Base-by-base conservation (phyloP, 768 basidiomycete species). In the Auriscalpium orientale region DNA sequence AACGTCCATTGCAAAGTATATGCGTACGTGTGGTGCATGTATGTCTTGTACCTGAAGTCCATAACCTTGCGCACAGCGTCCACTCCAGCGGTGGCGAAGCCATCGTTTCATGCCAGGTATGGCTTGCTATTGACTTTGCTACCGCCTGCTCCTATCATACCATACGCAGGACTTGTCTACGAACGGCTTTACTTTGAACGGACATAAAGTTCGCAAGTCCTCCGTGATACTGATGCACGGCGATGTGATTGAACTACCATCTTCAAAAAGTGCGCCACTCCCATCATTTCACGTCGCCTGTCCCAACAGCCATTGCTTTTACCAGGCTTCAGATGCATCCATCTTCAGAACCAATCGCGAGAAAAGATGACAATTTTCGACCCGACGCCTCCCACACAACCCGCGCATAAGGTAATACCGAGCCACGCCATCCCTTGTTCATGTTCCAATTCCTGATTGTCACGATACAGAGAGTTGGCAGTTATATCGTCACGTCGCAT, bases 71-170 rank as follows among this genome's bases (percentile, higher is more conserved):
- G 22, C 20, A 45, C 55, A 91, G 88, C 9, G 82, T 91, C 49
- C 78, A 75, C 45, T 85, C 87, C 13, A 82, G 83, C 22, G 78
- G 77, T 5, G 90, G 87, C 38, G 86, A 85, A 2, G 72, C 87
- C 36, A 83, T 90, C 61, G 76, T 91, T 51, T 90, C 90, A 5
- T 91, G 89, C 63, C 84, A 90, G 72, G 89, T 89, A 65, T 20
- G 64, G 34, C 51, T 44, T 43, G 18, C 38, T 40, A 50, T 28
- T 37, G 8, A 28, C 20, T 8, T 15, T 53, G 21, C 28, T 54
- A n/a, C 46, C 11, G 6, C 8, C 50, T 35, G 11, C 13, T 35
- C 28, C 28, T 28, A 4, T 28, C 40, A 59, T 55, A 43, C 51
- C 34, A 4, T 53, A 43, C 8, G 10, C 58, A 91, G 89, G 90